These are phyloP conservation scores for Silene noctiflora DNA, from an alignment of 179 eudicot genomes.

Conservation along the genomic window DNA sequence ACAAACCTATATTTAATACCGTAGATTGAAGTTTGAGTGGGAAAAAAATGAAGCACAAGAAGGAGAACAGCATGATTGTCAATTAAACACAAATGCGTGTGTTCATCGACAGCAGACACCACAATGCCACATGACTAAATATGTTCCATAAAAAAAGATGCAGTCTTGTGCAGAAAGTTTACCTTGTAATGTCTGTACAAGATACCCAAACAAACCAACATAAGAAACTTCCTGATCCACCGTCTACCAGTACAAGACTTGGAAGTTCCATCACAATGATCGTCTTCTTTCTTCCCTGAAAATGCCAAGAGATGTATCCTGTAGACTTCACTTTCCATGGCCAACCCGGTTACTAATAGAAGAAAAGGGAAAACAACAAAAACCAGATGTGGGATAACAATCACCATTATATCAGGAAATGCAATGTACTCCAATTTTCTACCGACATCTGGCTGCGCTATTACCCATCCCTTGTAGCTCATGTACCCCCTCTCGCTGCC, in stretches of 20 bases:
- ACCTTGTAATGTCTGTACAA: slow-evolving; percentile 79
- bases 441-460: slow-evolving; percentile 28
- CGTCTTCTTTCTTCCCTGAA: slow-evolving; percentile 74
- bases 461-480: slow-evolving; percentile 88
- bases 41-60: no score
- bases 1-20: no score
- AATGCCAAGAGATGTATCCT: slow-evolving; percentile 42
- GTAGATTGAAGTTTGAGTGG: no score
- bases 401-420: slow-evolving; percentile 83
- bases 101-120: no score
- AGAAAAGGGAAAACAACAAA: slow-evolving; percentile 67
- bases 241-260: slow-evolving; percentile 28
- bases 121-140: background rate
- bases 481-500: slow-evolving; percentile 59
- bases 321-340: slow-evolving; percentile 60
- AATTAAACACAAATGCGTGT: background rate
- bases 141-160: background rate
- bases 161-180: slow-evolving; percentile 16
- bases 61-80: background rate
- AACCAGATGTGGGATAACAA: slow-evolving; percentile 73
- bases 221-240: slow-evolving; percentile 58
- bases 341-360: slow-evolving; percentile 40
- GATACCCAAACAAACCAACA: slow-evolving; percentile 52
- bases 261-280: slow-evolving; percentile 15
- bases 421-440: slow-evolving; percentile 51